These are phyloP conservation scores for Helicocarpus griseus DNA, from an alignment of 2,329 filamentous ascomycete genomes.

Conservation along the genomic window DNA sequence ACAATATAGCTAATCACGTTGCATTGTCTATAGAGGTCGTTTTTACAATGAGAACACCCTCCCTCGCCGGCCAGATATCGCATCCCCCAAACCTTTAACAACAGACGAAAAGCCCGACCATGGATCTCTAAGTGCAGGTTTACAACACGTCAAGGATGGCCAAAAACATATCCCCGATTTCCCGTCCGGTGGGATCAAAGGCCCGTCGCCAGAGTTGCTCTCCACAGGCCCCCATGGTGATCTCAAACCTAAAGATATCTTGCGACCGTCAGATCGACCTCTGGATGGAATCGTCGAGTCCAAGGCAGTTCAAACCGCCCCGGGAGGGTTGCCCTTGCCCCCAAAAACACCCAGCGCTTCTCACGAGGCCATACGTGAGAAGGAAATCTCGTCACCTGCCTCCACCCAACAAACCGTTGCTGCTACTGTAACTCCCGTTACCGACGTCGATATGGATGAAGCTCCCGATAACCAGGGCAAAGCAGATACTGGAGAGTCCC, in stretches of 20 bases:
- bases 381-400: background rate
- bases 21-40: slow-evolving; percentile 39
- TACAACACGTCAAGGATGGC: background rate
- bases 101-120: background rate
- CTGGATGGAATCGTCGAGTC: background rate
- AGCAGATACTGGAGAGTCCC: background rate
- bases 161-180: background rate
- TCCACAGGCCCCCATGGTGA: background rate
- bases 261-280: background rate
- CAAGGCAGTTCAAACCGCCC: background rate
- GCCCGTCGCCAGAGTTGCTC: background rate
- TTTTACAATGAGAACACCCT: slow-evolving; percentile 48
- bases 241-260: background rate
- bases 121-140: background rate
- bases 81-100: background rate
- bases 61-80: slow-evolving; percentile 28
- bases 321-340: background rate
- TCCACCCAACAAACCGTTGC: background rate
- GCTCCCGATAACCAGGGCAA: background rate
- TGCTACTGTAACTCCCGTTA: background rate
- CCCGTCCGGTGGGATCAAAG: background rate
- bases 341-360: background rate
- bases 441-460: slow-evolving; percentile 2
- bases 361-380: slow-evolving; percentile 1
- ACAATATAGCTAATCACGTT: slow-evolving; percentile 1